These are phyloP conservation scores for Streptanthus diversifolius DNA, from an alignment of 345 rosid genomes.

Conservation along the genomic window DNA sequence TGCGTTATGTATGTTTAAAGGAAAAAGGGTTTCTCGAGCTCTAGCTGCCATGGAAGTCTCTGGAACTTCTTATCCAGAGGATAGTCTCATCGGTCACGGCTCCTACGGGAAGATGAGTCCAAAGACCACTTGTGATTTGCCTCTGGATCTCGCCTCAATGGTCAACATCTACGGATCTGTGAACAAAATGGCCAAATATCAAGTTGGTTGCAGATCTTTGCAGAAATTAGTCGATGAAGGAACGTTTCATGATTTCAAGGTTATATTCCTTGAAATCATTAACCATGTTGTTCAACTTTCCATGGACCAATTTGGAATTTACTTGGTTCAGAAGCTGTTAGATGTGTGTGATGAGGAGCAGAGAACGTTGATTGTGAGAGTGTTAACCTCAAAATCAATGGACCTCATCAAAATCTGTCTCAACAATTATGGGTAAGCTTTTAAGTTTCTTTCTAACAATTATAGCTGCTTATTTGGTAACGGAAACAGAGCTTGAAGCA, in stretches of 20 bases:
- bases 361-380: slow-evolving; percentile 37
- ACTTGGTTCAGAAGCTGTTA: slow-evolving; percentile 49
- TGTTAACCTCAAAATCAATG: slow-evolving; percentile 39
- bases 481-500: background rate
- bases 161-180: slow-evolving; percentile 43
- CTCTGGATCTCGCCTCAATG: slow-evolving; percentile 33
- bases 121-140: background rate
- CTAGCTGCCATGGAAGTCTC: slow-evolving; percentile 24
- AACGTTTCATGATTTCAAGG: slow-evolving; percentile 29
- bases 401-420: slow-evolving; percentile 47
- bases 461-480: background rate
- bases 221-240: slow-evolving; percentile 54
- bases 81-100: slow-evolving; percentile 17
- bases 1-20: slow-evolving; percentile 12
- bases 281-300: slow-evolving; percentile 45
- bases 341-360: slow-evolving; percentile 48
- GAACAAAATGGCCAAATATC: slow-evolving; percentile 48
- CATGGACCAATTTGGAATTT: slow-evolving; percentile 56
- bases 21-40: slow-evolving; percentile 30
- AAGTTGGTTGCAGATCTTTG: slow-evolving; percentile 47
- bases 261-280: slow-evolving; percentile 39
- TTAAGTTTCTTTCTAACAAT: background rate
- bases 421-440: slow-evolving; percentile 53
- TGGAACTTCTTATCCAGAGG: slow-evolving; percentile 8
- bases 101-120: background rate